Evolutionary conservation across 73 alveolate genomes (phyloP), one percentile per base, ranked within the genome.

Genomic region (Durusdinium trenchii): DNA sequence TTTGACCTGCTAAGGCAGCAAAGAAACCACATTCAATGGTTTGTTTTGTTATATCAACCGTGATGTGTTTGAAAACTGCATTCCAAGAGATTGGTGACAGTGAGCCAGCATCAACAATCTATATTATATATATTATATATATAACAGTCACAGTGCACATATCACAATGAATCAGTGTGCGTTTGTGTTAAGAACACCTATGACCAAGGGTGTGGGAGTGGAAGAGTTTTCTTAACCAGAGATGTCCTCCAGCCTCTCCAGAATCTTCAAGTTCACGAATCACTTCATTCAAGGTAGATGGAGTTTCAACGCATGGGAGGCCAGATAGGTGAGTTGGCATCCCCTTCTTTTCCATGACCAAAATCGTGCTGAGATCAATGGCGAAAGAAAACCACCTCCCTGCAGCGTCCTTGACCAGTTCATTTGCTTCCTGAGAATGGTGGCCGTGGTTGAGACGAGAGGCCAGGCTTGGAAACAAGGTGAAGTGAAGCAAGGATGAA

Each of bases 171-270:
- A 76, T 2, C 86, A 76, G 2, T 43, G 6, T 76, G 4, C 3
- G 6, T 42, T 40, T 6, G 14, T 9, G 3, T 2, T 9, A 14
- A 43, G 52, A 71, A 71, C 32, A 18, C 30, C 9, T 6, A 5
- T n/a, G n/a, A n/a, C n/a, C n/a, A n/a, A n/a, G n/a, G n/a, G n/a
- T n/a, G n/a, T n/a, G n/a, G n/a, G n/a, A n/a, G n/a, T n/a, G n/a
- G n/a, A n/a, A n/a, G n/a, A n/a, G n/a, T n/a, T n/a, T n/a, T n/a
- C n/a, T n/a, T n/a, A n/a, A n/a, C n/a, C n/a, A n/a, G n/a, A n/a
- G n/a, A n/a, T n/a, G n/a, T n/a, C n/a, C n/a, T 62, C 67, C 76
- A 54, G 47, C 90, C 67, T 79, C 90, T 30, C 90, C 90, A 46
- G 90, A 40, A 79, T 79, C 90, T 38, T 79, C 69, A 6, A 79